Evolutionary conservation across 768 basidiomycete species (phyloP), one percentile per base, ranked within the genome.

Genomic region (Trametes cubensis): DNA sequence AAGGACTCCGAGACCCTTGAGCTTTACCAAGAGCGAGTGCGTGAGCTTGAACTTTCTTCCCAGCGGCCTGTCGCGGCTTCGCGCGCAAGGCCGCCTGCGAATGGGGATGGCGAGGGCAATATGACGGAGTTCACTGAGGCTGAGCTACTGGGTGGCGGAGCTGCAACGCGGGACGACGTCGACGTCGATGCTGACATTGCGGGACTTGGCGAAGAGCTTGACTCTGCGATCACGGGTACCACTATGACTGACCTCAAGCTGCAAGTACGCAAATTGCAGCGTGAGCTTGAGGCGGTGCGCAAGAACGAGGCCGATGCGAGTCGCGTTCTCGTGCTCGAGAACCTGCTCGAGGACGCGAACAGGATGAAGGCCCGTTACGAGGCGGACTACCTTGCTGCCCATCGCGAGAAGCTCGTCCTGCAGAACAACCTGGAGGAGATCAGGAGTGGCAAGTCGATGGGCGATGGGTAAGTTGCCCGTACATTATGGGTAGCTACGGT

Each of bases 211-310:
- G 86, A 87, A 26, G 95, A 96, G 75, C 78, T 97, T n/a, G 92
- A 94, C 61, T 87, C 94, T 66, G 92, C 92, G 0, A 81, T 94
- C 46, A 74, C 84, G 26, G 92, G 92, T 25, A 90, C 87, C 49
- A 94, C 90, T 13, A 95, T 88, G 86, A 98, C 94, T 1, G 93
- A 94, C 71, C 78, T 98, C 64, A 97, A 95, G 72, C 79, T 98
- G 28, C 89, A 92, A 70, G 85, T 98, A 52, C 85, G 88, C 62
- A 88, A 85, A 62, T 81, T 98, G 28, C 79, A 91, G 71, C 78
- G 94, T 25, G 94, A 98, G 71, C 79, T 98, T 34, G 87, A 88
- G 51, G 82, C 85, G 6, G 81, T 89, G 34, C 81, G 81, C 73
- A 86, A 85, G 73, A 88, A 91, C 63, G 87, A 90, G 68, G 88